A percentile compares a stretch with the other conserved stretches of the same genome.
Conservation (phyloP, 352 stramenopile genomes). For the Globisporangium nunn region DNA sequence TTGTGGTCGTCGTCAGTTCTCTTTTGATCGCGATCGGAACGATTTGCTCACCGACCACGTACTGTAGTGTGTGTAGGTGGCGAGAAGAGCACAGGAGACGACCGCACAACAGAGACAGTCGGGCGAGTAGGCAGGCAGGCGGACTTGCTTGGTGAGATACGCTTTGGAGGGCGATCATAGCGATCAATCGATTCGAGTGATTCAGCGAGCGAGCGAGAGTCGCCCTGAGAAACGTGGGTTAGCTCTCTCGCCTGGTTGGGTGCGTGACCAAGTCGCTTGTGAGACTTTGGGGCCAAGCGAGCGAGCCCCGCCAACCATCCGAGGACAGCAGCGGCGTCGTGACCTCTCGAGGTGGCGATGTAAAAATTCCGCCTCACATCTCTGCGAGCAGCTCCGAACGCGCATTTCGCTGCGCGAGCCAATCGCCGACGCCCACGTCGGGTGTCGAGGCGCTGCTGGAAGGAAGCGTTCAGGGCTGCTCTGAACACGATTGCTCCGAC, state of each 20-base stretch:
- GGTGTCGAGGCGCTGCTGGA: neutral
- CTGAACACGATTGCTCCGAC: neutral
- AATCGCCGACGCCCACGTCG: slow-evolving; percentile 1
- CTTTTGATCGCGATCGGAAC: neutral
- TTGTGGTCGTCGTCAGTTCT: neutral
- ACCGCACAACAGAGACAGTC: slow-evolving; percentile 2
- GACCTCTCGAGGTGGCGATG: neutral
- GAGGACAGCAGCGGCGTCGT: neutral
- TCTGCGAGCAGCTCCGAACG: neutral
- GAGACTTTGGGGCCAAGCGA: too few relatives aligned
- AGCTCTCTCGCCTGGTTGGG: too few relatives aligned
- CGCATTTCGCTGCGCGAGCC: slow-evolving; percentile 6
- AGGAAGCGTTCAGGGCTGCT: neutral
- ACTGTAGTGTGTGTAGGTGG: neutral
- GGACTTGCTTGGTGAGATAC: neutral
- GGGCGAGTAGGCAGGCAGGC: neutral
- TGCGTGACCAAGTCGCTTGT: neutral
- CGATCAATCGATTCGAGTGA: neutral
- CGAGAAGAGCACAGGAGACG: neutral
- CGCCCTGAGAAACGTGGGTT: too few relatives aligned
- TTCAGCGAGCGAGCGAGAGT: neutral
- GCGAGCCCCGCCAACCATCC: neutral
- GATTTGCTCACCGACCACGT: too few relatives aligned
- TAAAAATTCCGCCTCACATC: neutral
- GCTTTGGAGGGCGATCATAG: neutral